Conservation (phyloP, 306 rosid species). For the Prunus mume region DNA sequence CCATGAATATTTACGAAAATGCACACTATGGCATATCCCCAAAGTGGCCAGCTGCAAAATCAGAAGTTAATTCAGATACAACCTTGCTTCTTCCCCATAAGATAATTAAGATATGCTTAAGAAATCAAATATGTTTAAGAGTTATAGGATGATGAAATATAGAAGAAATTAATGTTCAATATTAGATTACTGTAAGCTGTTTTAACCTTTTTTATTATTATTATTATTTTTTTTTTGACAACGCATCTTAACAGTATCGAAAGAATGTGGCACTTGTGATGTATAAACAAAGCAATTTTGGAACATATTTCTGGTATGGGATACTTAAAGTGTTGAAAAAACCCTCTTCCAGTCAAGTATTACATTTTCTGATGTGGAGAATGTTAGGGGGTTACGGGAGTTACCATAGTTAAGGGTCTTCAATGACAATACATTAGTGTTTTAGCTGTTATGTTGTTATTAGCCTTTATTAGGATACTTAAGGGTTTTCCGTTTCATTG, state of each 20-base stretch:
- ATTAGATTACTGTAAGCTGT: not conserved
- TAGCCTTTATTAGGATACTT: too few relatives aligned
- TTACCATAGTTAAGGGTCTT: too few relatives aligned
- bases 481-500: too few relatives aligned
- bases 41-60: slow-evolving; percentile 81
- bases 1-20: slow-evolving; percentile 88
- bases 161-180: not conserved
- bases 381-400: too few relatives aligned
- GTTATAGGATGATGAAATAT: not conserved
- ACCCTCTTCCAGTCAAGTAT: not conserved
- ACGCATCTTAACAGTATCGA: not conserved
- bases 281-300: too few relatives aligned
- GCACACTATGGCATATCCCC: slow-evolving; percentile 87
- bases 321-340: not conserved
- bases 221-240: not conserved
- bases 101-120: not conserved
- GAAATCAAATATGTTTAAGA: not conserved
- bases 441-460: too few relatives aligned
- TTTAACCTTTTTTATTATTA: not conserved
- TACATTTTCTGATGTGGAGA: not conserved
- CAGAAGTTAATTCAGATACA: slow-evolving; percentile 16
- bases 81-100: not conserved
- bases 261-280: too few relatives aligned
- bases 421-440: too few relatives aligned
- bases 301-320: not conserved